These are phyloP conservation scores for Nannochloris sp. DNA, from an alignment of 139 green algal genomes.

Conservation along the genomic window DNA sequence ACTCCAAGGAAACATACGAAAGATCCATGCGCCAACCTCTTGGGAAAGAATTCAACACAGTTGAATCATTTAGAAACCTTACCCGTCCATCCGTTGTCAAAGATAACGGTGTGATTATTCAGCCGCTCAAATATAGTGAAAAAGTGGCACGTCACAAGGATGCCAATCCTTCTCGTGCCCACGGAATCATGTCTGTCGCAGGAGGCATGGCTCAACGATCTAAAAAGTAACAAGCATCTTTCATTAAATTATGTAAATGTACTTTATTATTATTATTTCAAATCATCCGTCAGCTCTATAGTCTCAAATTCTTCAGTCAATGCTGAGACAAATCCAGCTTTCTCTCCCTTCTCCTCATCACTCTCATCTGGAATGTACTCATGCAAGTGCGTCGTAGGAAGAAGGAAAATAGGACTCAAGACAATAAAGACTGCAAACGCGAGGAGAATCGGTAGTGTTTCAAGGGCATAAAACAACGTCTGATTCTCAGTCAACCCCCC, in stretches of 20 bases:
- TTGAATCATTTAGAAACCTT: constrained; percentile 59
- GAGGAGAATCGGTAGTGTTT: constrained; percentile 7
- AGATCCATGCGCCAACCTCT: constrained; percentile 67
- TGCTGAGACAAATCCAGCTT: neutral
- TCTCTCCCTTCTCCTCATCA: constrained; percentile 58
- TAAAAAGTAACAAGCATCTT: constrained; percentile 34
- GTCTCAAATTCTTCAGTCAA: constrained; percentile 49
- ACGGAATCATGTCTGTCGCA: neutral
- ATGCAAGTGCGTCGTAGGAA: neutral
- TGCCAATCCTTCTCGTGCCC: neutral
- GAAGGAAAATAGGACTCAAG: neutral
- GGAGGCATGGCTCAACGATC: constrained; percentile 5
- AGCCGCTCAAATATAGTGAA: constrained; percentile 46
- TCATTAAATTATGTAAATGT: constrained; percentile 32
- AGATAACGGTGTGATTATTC: constrained; percentile 63
- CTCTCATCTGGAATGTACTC: constrained; percentile 52
- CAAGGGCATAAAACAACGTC: constrained; percentile 5
- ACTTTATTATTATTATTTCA: constrained; percentile 15
- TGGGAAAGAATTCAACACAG: constrained; percentile 85
- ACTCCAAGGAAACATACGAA: constrained; percentile 53
- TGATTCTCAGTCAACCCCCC: constrained; percentile 9
- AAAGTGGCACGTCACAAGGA: neutral
- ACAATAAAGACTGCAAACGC: constrained; percentile 5
- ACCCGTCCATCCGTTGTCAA: constrained; percentile 73
- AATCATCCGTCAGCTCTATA: constrained; percentile 69